phyloP scores from a whole-genome alignment of 108 stramenopile genomes.

The Nitzschia sp. region DNA sequence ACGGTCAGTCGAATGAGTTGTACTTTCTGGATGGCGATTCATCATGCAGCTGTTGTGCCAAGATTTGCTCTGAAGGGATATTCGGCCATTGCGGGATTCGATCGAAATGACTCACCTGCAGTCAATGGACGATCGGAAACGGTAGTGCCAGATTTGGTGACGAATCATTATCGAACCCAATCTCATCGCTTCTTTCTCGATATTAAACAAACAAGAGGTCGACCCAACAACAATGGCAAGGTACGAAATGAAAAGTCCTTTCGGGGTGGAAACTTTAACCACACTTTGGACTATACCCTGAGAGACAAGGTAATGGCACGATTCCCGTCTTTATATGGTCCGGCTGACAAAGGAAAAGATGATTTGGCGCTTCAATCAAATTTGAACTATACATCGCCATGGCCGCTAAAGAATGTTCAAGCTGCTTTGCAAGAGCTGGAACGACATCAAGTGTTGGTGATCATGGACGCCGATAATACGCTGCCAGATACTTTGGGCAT shows the following conservation, averaged over 20 bases:
- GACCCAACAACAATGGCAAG: constrained; percentile 9
- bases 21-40: constrained; percentile 16
- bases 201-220: constrained; percentile 14
- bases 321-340: constrained; percentile 1
- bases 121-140: not conserved
- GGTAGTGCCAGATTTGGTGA: not conserved
- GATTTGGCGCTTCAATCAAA: not conserved
- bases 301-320: not conserved
- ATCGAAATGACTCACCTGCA: not conserved
- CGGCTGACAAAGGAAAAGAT: not conserved
- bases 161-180: constrained; percentile 18
- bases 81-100: not conserved
- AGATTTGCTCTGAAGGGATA: not conserved
- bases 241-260: constrained; percentile 8
- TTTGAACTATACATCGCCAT: constrained; percentile 4
- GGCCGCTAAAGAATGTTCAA: constrained; percentile 2
- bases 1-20: constrained; percentile 2
- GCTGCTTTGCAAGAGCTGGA: constrained; percentile 2
- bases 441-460: constrained; percentile 17
- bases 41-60: constrained; percentile 6
- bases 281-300: not conserved
- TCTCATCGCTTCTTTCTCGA: constrained; percentile 13
- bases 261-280: not conserved
- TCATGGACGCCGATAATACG: constrained; percentile 10
- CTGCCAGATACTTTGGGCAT: not conserved